Conservation (phyloP, 202 grass and related monocot genomes). For the Sporobolus alterniflorus region DNA sequence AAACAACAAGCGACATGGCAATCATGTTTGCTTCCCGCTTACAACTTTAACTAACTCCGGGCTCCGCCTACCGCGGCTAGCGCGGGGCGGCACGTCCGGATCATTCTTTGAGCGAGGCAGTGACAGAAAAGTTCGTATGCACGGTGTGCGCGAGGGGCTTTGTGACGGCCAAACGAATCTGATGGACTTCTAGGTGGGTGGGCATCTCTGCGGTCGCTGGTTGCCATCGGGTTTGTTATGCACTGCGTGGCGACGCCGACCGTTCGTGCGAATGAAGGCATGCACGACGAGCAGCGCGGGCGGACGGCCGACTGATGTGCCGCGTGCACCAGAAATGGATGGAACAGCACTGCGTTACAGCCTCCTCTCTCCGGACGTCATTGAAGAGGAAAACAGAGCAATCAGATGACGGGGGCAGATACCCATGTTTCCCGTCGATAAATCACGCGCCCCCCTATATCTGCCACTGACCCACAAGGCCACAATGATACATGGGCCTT, state of each 20-base stretch:
- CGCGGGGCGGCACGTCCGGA: slow-evolving; percentile 27
- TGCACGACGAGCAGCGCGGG: slow-evolving; percentile 18
- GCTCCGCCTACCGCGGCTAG: slow-evolving; percentile 21
- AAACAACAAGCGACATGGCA: neutral
- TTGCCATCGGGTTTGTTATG: slow-evolving; percentile 59
- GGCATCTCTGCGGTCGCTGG: slow-evolving; percentile 45
- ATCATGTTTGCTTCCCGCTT: slow-evolving; percentile 59
- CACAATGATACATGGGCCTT: too few species aligned
- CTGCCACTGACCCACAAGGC: too few species aligned
- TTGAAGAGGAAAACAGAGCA: too few species aligned
- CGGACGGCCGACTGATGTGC: slow-evolving; percentile 32
- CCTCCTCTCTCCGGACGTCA: too few species aligned
- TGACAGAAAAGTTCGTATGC: neutral
- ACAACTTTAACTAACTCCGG: slow-evolving; percentile 66
- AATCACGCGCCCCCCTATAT: too few species aligned
- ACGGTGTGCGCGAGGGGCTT: slow-evolving; percentile 19
- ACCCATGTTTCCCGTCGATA: too few species aligned
- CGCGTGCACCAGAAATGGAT: slow-evolving; percentile 52
- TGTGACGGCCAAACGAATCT: slow-evolving; percentile 56
- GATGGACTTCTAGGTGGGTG: slow-evolving; percentile 55
- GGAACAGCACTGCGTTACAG: too few species aligned
- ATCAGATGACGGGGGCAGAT: too few species aligned
- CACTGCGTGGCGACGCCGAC: slow-evolving; percentile 30
- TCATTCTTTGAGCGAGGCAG: too few species aligned
- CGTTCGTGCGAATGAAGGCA: slow-evolving; percentile 60